Evolutionary conservation across 805 yeast species (phyloP).

Genomic region (Kodamaea jinghongensis): DNA sequence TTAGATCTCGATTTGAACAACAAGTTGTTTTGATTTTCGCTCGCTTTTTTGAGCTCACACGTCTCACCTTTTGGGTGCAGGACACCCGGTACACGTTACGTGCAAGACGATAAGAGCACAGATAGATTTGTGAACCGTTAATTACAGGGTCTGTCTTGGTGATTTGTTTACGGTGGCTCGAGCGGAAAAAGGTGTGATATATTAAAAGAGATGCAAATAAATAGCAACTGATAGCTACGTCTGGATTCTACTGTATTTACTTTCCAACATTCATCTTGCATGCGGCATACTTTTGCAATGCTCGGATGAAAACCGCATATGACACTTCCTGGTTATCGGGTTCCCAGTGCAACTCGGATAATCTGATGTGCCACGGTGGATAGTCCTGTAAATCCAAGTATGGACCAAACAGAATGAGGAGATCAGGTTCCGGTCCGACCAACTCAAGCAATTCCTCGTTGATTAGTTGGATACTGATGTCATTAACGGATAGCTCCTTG

Average conservation of each 20-base stretch:
- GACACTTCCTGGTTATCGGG: conserved; percentile 77
- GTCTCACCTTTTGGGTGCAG: no score
- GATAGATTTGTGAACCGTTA: no score
- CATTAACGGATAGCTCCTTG: conserved; percentile 58
- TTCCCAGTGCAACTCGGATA: conserved; percentile 89
- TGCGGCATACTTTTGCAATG: conserved; percentile 68
- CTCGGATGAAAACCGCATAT: conserved; percentile 80
- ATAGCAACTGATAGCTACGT: no score
- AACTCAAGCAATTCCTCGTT: conserved; percentile 71
- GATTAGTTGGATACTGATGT: conserved; percentile 71
- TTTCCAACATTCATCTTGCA: conserved; percentile 90
- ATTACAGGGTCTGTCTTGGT: no score
- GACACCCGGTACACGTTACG: no score
- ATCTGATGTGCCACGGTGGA: conserved; percentile 97
- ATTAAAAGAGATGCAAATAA: no score
- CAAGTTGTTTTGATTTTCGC: conserved; percentile 9
- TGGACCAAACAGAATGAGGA: conserved; percentile 83
- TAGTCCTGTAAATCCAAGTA: conserved; percentile 84
- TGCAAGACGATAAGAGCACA: no score
- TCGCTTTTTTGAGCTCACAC: conserved; percentile 5
- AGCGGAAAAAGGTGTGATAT: no score
- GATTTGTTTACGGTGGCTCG: no score
- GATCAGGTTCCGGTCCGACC: conserved; percentile 92
- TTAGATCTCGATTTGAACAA: conserved; percentile 9
- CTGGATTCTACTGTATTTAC: conserved; percentile 21